Percentiles rank a stretch among this genome's conserved stretches.
These are phyloP conservation scores for Penicillium rolfsii DNA, from an alignment of 2,329 filamentous ascomycete genomes.

Conservation along the genomic window DNA sequence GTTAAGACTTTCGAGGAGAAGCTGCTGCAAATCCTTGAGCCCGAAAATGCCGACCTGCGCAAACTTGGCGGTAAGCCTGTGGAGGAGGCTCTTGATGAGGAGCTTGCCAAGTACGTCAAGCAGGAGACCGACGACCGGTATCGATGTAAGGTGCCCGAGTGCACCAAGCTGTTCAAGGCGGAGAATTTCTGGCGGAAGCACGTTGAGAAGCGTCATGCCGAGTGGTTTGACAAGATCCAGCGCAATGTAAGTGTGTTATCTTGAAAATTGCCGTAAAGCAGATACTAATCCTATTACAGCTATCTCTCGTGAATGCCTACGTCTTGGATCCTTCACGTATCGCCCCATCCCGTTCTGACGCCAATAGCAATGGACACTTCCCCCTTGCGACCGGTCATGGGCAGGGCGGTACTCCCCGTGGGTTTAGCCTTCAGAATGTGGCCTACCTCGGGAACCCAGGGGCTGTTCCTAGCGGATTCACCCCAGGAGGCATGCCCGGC, in stretches of 20 bases:
- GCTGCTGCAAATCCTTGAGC: constrained; percentile 87
- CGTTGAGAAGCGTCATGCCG: constrained; percentile 89
- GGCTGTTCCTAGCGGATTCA: constrained; percentile 45
- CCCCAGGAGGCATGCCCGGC: constrained; percentile 37
- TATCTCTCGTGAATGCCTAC: constrained; percentile 89
- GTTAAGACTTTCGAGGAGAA: constrained; percentile 99
- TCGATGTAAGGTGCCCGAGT: constrained; percentile 94
- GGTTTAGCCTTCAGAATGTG: constrained; percentile 80
- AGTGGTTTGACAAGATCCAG: constrained; percentile 80
- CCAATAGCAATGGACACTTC: constrained; percentile 95
- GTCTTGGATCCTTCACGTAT: constrained; percentile 94
- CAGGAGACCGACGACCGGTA: constrained; percentile 98
- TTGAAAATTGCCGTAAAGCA: not conserved
- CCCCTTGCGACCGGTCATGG: constrained; percentile 76
- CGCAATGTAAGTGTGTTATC: constrained; percentile 69
- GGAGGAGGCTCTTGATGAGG: constrained; percentile 84
- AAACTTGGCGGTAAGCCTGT: constrained; percentile 88
- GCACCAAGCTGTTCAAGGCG: constrained; percentile 95
- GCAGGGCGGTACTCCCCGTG: constrained; percentile 81
- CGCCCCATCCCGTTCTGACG: constrained; percentile 87
- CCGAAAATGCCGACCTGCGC: constrained; percentile 80
- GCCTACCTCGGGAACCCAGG: constrained; percentile 58
- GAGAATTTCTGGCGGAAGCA: constrained; percentile 98
- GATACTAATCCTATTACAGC: constrained; percentile 53
- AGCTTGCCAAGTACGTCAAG: constrained; percentile 85